Evolutionary conservation across 129 eudicot genomes (phyloP).

Genomic region (Heracleum sosnowskyi): DNA sequence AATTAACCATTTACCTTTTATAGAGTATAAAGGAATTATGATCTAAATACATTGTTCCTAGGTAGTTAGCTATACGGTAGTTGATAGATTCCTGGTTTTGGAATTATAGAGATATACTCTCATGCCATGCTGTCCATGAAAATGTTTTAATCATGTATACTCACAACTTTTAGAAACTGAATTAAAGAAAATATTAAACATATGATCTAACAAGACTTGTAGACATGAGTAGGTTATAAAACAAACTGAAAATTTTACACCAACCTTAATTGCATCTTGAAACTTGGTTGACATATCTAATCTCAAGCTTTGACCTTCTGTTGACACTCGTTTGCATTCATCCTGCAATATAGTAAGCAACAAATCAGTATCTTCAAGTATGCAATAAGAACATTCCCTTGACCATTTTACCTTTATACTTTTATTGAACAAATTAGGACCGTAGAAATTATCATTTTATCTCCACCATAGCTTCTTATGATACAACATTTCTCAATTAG

Average conservation of each 20-base stretch:
- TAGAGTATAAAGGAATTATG: no score
- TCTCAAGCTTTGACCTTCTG: constrained; percentile 84
- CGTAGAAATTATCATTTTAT: background rate
- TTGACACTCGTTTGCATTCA: constrained; percentile 82
- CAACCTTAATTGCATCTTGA: constrained; percentile 93
- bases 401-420: background rate
- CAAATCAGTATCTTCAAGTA: constrained; percentile 3
- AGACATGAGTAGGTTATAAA: background rate
- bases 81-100: no score
- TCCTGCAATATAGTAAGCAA: constrained; percentile 43
- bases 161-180: background rate
- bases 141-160: background rate
- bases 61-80: background rate
- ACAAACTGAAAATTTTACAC: background rate
- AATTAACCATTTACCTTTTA: background rate
- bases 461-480: background rate
- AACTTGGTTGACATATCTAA: constrained; percentile 78
- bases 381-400: background rate
- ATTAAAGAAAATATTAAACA: background rate
- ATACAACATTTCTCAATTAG: background rate
- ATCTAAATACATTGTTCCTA: background rate
- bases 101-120: background rate
- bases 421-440: background rate
- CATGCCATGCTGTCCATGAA: background rate
- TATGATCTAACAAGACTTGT: background rate